Evolutionary conservation across 2,329 filamentous ascomycete genomes (phyloP).

Genomic region (Pseudocercospora fuligena): DNA sequence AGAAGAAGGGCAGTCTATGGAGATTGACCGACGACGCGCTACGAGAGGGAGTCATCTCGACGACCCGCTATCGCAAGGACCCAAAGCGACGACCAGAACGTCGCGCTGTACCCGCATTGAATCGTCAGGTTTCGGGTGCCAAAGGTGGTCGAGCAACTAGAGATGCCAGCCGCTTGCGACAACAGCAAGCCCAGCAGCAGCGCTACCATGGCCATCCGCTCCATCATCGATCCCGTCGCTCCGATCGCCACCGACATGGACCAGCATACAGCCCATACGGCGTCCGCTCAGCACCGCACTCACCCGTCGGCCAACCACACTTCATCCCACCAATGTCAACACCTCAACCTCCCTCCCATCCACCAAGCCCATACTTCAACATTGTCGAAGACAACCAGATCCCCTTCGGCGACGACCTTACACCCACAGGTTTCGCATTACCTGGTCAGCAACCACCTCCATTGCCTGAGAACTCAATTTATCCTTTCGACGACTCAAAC

Average conservation of each 20-base stretch:
- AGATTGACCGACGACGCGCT: constrained; percentile 73
- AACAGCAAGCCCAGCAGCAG: constrained; percentile 20
- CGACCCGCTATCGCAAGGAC: constrained; percentile 65
- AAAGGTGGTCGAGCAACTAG: constrained; percentile 52
- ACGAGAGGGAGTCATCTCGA: constrained; percentile 76
- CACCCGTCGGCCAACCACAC: constrained; percentile 9
- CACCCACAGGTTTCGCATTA: constrained; percentile 3
- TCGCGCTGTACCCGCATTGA: constrained; percentile 39
- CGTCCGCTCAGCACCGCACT: constrained; percentile 17
- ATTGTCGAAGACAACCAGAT: constrained; percentile 13
- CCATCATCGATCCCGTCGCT: constrained; percentile 16
- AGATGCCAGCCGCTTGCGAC: constrained; percentile 35
- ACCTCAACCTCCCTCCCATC: constrained; percentile 13
- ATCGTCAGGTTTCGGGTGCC: constrained; percentile 51
- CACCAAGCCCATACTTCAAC: constrained; percentile 21
- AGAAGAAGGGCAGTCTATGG: constrained; percentile 77
- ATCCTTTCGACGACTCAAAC: constrained; percentile 15
- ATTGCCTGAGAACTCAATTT: constrained; percentile 7
- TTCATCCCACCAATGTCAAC: constrained; percentile 7
- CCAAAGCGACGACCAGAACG: constrained; percentile 48
- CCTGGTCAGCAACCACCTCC: neutral
- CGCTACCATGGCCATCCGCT: constrained; percentile 14
- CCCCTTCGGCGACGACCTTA: neutral
- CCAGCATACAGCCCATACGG: constrained; percentile 24
- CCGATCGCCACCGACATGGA: constrained; percentile 10